Evolutionary conservation across 208 protist species (phyloP), one percentile per base, ranked within the genome.

Genomic region (Spongospora subterranea): DNA sequence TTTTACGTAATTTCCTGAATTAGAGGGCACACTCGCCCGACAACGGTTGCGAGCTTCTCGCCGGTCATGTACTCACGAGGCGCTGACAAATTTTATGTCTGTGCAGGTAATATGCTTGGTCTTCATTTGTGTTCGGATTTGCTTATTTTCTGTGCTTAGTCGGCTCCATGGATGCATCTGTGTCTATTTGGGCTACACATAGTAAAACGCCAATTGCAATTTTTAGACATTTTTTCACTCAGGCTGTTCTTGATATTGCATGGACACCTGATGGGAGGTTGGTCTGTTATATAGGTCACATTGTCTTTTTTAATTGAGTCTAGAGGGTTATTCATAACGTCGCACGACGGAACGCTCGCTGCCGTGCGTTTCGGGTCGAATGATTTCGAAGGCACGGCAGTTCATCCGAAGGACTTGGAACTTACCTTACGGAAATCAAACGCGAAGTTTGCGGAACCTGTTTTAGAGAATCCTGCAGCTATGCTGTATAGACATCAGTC

Each of bases 201-300:
- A 82, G 71, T n/a, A 82, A 82, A n/a, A 82, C 71, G 17, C 71
- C 71, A 20, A 6, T 82, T 82, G 71, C 71, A 6, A 43, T 82
- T n/a, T 82, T 82, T 82, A 6, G 71, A 17, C 71, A 82, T 82
- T 82, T 82, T 43, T 82, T 82, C 40, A 43, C 71, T 20, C 71
- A 82, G n/a, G 71, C 71, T 6, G 71, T 82, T 35, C n/a, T 82
- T 6, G 71, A 82, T 82, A 82, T 82, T 35, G n/a, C 71, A 6
- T 82, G 71, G 71, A 82, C 71, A n/a, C 71, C 71, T 17, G 71
- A 82, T 82, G 71, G 71, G 35, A 45, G n/a, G 71, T 82, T 39
- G 13, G 71, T 82, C 71, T 35, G 71, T n/a, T 82, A 6, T 20
- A 35, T 82, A 45, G 17, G 54, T 29, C 20, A 17, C 54, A 29